Evolutionary conservation across 495 filamentous ascomycete species (phyloP), one percentile per base, ranked within the genome.

Genomic region (Penicillium coffeae): DNA sequence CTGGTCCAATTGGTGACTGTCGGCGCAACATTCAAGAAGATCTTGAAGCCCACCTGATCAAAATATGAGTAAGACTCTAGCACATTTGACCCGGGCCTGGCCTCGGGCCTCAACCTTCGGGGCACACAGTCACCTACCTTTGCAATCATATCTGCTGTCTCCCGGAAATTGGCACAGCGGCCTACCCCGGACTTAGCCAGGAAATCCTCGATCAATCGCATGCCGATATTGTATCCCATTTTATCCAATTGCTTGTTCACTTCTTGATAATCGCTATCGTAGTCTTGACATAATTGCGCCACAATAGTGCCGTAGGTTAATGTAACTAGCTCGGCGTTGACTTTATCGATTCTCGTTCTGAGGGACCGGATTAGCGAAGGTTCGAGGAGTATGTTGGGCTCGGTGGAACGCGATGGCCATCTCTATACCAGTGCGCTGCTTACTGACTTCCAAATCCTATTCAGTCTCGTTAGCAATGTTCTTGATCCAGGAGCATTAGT

Each of bases 201-300:
- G 65, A 95, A 98, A 66, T 98, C 93, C 58, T 98, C 93, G 64
- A 98, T 96, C 55, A 98, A 73, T 20, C 93, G 87, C 66, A 97
- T 79, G 7, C 93, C 93, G 49, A 98, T 97, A 56, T 96, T 96
- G 75, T 97, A 95, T 32, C 93, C 93, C 93, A 98, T 98, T 71
- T 90, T 94, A 62, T 98, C 93, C 38, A 98, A 75, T 64, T 98
- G 93, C 70, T 89, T 89, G 72, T 98, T 98, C 64, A 80, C 92
- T 64, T 97, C 88, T 42, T 81, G 76, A 59, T 98, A 98, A 68
- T 96, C 86, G 51, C 82, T 83, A 52, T 96, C 89, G 60, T 86
- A 95, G 74, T 98, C 93, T 65, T 92, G 90, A 72, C 90, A 96
- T 44, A 98, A 78, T 68, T 97, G 93, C 33, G 89, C 86, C 45